Percentiles rank a stretch among this genome's conserved stretches.
phyloP scores from a whole-genome alignment of 192 early-diverging fungal genomes.

The Entomortierella beljakovae region DNA sequence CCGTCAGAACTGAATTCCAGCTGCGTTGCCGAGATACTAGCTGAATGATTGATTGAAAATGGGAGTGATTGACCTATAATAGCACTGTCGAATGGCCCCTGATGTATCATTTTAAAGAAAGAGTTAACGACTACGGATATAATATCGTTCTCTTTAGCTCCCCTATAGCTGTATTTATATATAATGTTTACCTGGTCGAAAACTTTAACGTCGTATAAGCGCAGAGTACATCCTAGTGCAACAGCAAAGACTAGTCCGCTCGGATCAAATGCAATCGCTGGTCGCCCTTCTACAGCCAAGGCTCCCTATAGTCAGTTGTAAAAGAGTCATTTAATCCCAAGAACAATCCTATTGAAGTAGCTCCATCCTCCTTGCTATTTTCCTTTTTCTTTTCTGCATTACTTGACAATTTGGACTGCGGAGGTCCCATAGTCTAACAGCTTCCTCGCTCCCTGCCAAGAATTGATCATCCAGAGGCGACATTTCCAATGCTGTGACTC shows the following conservation, averaged over 20 bases:
- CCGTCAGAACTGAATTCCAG: slow-evolving; percentile 84
- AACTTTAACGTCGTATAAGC: slow-evolving; percentile 80
- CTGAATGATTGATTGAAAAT: neutral
- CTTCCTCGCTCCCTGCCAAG: slow-evolving; percentile 85
- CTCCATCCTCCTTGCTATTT: neutral
- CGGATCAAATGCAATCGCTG: slow-evolving; percentile 82
- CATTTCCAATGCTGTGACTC: slow-evolving; percentile 85
- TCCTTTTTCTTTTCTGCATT: neutral
- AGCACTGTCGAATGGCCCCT: slow-evolving; percentile 61
- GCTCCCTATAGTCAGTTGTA: slow-evolving; percentile 43
- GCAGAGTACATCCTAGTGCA: slow-evolving; percentile 58
- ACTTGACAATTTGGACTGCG: slow-evolving; percentile 69
- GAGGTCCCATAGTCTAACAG: slow-evolving; percentile 91
- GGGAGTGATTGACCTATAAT: slow-evolving; percentile 23
- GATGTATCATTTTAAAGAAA: neutral
- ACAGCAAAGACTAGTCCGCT: slow-evolving; percentile 82
- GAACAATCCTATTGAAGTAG: neutral
- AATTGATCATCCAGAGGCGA: slow-evolving; percentile 85
- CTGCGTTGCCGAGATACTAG: slow-evolving; percentile 60
- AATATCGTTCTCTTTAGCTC: neutral
- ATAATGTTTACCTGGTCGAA: slow-evolving; percentile 55
- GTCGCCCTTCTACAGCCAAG: slow-evolving; percentile 50
- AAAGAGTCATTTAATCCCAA: neutral
- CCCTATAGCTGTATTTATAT: neutral
- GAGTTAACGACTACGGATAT: neutral